Base-by-base conservation (phyloP, 169 alveolate genomes). In the Besnoitia besnoiti region DNA sequence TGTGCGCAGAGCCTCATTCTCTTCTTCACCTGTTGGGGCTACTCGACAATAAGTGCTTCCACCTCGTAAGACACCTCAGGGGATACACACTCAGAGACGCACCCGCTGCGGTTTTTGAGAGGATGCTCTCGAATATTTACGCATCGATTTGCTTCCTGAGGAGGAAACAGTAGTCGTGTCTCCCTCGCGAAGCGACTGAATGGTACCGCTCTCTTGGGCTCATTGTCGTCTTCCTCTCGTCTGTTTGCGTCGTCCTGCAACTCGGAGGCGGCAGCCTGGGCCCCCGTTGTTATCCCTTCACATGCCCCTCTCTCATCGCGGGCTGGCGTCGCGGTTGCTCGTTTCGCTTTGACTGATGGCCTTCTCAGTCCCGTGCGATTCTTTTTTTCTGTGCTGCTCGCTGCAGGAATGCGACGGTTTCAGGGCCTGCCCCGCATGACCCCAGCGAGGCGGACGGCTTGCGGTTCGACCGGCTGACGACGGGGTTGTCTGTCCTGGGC, bases 401-500 rank as follows among this genome's bases (percentile, higher is more conserved):
- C 67, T 55, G 30, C 67, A 55, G 67, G 30, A 55, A 21, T 16
- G 67, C 67, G 67, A 8, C 67, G 12, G 67, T 55, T n/a, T 55
- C 67, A 16, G 27, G 33, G 12, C 67, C 67, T 19, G 67, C 67
- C 5, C 67, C 67, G 33, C 12, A 19, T n/a, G 67, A 55, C 67
- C 33, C 12, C 67, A 55, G 67, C 67, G 33, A 55, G 27, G 67
- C 67, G 30, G 27, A 1, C 24, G 80, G 44, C 39, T n/a, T 67
- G 12, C 39, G 14, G 24, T 49, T 82, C 85, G 94, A 93, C 19
- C 90, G 92, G 42, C 91, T 90, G n/a, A 93, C 95, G 4, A 62
- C 91, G 77, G 85, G 90, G 40, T 42, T 93, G 33, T 88, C 85
- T 46, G 49, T 91, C 37, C 85, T 94, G 75, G 96, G 96, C 35